phyloP scores from a whole-genome alignment of 1,284 basidiomycete genomes.

The Sparassis latifolia region DNA sequence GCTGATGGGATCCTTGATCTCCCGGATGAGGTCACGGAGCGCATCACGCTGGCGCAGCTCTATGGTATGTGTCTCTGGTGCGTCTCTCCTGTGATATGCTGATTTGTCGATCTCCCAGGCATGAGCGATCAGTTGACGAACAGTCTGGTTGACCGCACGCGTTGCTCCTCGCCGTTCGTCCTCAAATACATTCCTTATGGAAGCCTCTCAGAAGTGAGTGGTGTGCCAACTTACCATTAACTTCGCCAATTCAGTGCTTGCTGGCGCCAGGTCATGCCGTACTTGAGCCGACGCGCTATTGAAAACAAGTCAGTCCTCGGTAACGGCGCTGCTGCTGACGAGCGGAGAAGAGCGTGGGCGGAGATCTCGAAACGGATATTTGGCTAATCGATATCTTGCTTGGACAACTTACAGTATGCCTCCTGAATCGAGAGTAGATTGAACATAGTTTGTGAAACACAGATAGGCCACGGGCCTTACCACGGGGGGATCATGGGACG shows the following conservation, averaged over 20 bases:
- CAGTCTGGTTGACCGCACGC: constrained; percentile 53
- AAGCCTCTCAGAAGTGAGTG: constrained; percentile 55
- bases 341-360: constrained; percentile 33
- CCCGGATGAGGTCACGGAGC: constrained; percentile 51
- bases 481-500: too few relatives aligned
- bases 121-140: constrained; percentile 83
- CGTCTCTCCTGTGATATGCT: not conserved
- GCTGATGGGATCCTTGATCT: constrained; percentile 31
- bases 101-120: constrained; percentile 37
- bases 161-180: constrained; percentile 58
- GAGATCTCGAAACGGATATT: constrained; percentile 34
- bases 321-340: constrained; percentile 43
- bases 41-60: constrained; percentile 77
- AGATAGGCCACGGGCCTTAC: too few relatives aligned
- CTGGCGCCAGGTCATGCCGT: constrained; percentile 52
- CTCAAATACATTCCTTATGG: constrained; percentile 88
- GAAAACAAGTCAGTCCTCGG: constrained; percentile 68
- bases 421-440: too few relatives aligned
- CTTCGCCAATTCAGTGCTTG: too few relatives aligned
- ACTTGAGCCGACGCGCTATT: constrained; percentile 57
- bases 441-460: too few relatives aligned
- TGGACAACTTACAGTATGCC: too few relatives aligned
- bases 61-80: constrained; percentile 53
- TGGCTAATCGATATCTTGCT: constrained; percentile 9
- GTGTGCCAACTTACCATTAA: not conserved